Percentiles rank a stretch among this genome's conserved stretches.
These are phyloP conservation scores for Thalassiosira mediterranea DNA, from an alignment of 352 stramenopile species.

Conservation along the genomic window DNA sequence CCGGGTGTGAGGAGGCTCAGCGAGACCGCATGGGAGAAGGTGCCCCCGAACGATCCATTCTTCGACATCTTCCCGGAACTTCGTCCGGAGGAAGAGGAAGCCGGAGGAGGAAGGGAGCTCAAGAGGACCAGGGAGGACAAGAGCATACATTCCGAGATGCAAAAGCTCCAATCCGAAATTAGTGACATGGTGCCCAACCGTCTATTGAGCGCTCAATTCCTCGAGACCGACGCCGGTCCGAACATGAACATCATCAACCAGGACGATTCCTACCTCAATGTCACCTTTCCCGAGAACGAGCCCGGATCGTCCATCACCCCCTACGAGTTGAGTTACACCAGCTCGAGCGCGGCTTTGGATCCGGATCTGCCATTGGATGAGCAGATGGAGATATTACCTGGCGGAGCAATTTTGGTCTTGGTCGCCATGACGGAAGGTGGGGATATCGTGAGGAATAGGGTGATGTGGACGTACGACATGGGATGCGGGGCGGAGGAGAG, in stretches of 20 bases:
- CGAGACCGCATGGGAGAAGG: too few relatives aligned
- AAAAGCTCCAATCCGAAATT: too few relatives aligned
- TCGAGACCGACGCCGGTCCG: constrained; percentile 45
- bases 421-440: constrained; percentile 28
- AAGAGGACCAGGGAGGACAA: not conserved
- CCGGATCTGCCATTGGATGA: constrained; percentile 26
- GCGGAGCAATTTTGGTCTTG: constrained; percentile 47
- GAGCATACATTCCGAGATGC: not conserved
- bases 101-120: not conserved
- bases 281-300: constrained; percentile 22
- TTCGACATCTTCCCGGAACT: too few relatives aligned
- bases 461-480: constrained; percentile 60
- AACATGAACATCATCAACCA: constrained; percentile 59
- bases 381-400: constrained; percentile 51
- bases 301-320: not conserved
- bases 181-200: too few relatives aligned
- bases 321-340: constrained; percentile 38
- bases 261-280: constrained; percentile 53
- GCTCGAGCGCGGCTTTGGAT: constrained; percentile 34
- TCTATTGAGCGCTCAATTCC: constrained; percentile 50
- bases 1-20: too few relatives aligned
- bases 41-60: too few relatives aligned
- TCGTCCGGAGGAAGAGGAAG: not conserved
- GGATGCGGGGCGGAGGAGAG: constrained; percentile 32
- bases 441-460: constrained; percentile 45